A percentile compares a stretch with the other conserved stretches of the same genome.
These are phyloP conservation scores for Castanospermum australe DNA, from an alignment of 306 rosid species.

Conservation along the genomic window DNA sequence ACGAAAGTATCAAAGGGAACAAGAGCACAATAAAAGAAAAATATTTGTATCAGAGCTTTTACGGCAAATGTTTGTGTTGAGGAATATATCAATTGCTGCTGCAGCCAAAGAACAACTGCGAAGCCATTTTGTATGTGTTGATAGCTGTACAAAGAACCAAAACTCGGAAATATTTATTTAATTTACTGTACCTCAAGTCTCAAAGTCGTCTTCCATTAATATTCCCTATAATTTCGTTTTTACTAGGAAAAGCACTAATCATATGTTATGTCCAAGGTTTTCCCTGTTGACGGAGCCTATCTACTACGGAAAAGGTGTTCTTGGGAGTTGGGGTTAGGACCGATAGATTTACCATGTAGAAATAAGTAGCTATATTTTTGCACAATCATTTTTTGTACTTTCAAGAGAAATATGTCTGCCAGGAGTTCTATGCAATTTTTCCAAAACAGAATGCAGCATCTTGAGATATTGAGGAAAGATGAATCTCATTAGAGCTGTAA, in stretches of 20 bases:
- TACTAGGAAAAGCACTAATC: neutral
- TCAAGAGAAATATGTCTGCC: too few species aligned
- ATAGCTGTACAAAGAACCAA: slow-evolving; percentile 32
- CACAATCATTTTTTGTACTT: too few species aligned
- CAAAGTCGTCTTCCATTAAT: neutral
- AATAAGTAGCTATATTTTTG: too few species aligned
- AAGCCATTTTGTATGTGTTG: slow-evolving; percentile 50
- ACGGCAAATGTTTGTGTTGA: slow-evolving; percentile 25
- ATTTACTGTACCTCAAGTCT: slow-evolving; percentile 13
- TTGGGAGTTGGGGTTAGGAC: too few species aligned
- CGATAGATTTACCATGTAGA: too few species aligned
- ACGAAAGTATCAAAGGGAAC: slow-evolving; percentile 8
- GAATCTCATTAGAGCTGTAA: neutral
- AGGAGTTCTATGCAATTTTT: too few species aligned
- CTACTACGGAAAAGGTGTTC: neutral
- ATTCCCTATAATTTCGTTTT: neutral
- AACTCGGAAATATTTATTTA: slow-evolving; percentile 28
- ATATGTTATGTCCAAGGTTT: too few species aligned
- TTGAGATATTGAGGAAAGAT: neutral
- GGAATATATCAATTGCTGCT: slow-evolving; percentile 41
- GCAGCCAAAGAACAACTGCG: slow-evolving; percentile 48
- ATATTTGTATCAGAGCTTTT: slow-evolving; percentile 29
- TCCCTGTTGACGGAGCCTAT: neutral
- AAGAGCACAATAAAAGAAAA: slow-evolving; percentile 4
- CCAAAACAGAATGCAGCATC: neutral